Evolutionary conservation across 2,329 filamentous ascomycete genomes (phyloP).

Genomic region (Davidsoniella virescens): DNA sequence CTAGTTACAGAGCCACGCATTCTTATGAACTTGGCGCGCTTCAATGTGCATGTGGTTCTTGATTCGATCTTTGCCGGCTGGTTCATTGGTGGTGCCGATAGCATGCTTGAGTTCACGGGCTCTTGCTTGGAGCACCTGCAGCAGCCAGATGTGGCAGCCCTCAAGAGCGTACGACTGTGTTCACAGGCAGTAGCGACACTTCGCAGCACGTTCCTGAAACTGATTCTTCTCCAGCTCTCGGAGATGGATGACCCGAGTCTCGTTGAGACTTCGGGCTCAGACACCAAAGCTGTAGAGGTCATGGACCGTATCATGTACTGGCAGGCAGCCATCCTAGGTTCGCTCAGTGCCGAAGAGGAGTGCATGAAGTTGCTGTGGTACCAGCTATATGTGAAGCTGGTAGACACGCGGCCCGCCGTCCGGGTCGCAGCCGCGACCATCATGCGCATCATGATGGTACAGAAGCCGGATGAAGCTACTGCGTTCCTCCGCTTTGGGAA

Average conservation of each 20-base stretch:
- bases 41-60: constrained; percentile 56
- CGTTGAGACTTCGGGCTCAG: neutral
- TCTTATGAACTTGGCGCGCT: constrained; percentile 71
- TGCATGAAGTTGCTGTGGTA: constrained; percentile 81
- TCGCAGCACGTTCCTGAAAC: constrained; percentile 58
- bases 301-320: constrained; percentile 84
- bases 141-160: constrained; percentile 58
- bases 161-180: constrained; percentile 86
- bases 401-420: constrained; percentile 50
- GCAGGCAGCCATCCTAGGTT: constrained; percentile 77
- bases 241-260: constrained; percentile 48
- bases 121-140: constrained; percentile 78
- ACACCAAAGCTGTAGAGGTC: constrained; percentile 46
- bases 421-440: constrained; percentile 66
- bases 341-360: constrained; percentile 62
- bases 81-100: constrained; percentile 79
- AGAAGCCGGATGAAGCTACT: constrained; percentile 73
- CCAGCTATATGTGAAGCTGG: constrained; percentile 75
- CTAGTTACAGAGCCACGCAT: constrained; percentile 65
- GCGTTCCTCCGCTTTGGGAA: constrained; percentile 47
- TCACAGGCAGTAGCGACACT: constrained; percentile 66
- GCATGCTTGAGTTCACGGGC: constrained; percentile 72
- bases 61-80: constrained; percentile 92
- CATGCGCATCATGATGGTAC: constrained; percentile 82
- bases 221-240: constrained; percentile 66